These are phyloP conservation scores for Globisporangium okanoganense DNA, from an alignment of 352 stramenopile genomes.

Conservation along the genomic window DNA sequence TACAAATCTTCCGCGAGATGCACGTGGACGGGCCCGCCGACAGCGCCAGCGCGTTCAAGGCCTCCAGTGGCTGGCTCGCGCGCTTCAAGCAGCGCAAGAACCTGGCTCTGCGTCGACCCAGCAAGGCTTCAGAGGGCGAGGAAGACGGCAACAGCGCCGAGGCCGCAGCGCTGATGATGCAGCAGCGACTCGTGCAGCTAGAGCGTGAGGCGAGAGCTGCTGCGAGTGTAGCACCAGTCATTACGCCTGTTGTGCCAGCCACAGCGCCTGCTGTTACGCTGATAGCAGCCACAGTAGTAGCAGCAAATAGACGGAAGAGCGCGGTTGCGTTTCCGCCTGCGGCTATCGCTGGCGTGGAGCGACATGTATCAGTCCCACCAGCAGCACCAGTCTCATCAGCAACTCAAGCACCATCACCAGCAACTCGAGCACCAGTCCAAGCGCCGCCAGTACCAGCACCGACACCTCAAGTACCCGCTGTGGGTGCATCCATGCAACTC, in stretches of 20 bases:
- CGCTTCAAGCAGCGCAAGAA: slow-evolving; percentile 21
- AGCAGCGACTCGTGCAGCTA: background rate
- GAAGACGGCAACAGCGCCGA: background rate
- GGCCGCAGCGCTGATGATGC: background rate
- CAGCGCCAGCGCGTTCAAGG: slow-evolving; percentile 12
- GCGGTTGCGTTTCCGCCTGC: background rate
- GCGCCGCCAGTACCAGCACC: background rate
- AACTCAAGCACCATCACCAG: background rate
- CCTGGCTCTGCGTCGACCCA: slow-evolving; percentile 5
- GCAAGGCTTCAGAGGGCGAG: background rate
- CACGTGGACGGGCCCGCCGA: slow-evolving; percentile 1
- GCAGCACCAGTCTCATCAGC: background rate
- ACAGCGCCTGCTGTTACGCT: background rate
- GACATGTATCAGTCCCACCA: background rate
- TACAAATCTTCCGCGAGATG: slow-evolving; percentile 11
- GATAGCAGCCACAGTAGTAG: background rate
- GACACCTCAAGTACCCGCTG: background rate
- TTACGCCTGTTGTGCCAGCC: background rate
- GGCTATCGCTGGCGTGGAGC: background rate
- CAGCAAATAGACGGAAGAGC: background rate
- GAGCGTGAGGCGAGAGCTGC: background rate
- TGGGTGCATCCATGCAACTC: background rate
- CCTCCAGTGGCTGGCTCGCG: slow-evolving; percentile 20
- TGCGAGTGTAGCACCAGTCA: background rate
- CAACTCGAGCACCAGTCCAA: background rate